Evolutionary conservation across 768 basidiomycete species (phyloP), one percentile per base, ranked within the genome.

Genomic region (Serendipita indica): DNA sequence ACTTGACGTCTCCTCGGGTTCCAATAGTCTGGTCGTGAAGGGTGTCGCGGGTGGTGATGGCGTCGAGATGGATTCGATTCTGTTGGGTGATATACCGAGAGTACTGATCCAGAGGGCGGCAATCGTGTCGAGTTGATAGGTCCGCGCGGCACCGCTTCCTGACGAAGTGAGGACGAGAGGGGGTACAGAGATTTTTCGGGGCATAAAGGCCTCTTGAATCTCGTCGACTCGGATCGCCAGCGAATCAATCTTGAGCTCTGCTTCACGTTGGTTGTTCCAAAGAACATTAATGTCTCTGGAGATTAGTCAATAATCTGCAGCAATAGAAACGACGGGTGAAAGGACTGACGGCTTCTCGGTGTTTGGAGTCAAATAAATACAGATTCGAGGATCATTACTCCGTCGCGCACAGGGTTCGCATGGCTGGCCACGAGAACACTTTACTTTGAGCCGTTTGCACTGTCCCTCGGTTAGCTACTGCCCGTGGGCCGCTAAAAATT

Each of bases 151-250:
- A 30, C 49, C 49, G 16, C n/a, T 54, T 22, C 30, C 22, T n/a
- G 49, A 28, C n/a, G 49, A 20, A 20, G 32, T 10, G 25, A 54
- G 20, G 12, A 54, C 49, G 49, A 54, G 49, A 10, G 49, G 22
- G 20, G 49, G 49, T 30, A 54, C 30, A 25, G 49, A 25, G 49
- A 54, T 54, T 12, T 30, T 20, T 10, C 49, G 49, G 22, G 49
- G 49, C 10, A 54, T 16, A 18, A 25, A 54, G 7, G 49, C 22
- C n/a, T 54, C 49, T 22, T 54, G 49, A 28, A 54, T 54, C 49
- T 54, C 49, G 22, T 54, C 49, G 22, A 54, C 49, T n/a, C 49
- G 49, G 49, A 54, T 33, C 22, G 49, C 49, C 7, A 54, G 49
- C 16, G 49, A 25, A 16, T 54, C 49, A 18, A 54, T 54, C 32